phyloP scores from a whole-genome alignment of 192 early-diverging fungal species.

The Obelidium mucronatum region DNA sequence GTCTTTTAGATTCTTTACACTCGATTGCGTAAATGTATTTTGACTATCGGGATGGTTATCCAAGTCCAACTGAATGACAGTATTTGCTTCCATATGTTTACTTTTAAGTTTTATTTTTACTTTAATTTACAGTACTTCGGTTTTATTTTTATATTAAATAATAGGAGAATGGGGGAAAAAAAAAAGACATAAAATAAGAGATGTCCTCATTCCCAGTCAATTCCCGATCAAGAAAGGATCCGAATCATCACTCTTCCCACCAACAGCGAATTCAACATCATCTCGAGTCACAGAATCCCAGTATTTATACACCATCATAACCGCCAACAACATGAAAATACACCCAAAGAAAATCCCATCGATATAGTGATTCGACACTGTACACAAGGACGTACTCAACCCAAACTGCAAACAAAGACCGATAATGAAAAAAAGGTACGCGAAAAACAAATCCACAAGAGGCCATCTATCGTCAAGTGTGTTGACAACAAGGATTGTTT shows the following conservation, averaged over 20 bases:
- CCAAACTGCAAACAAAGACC: conserved; percentile 83
- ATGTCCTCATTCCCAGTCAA: neutral
- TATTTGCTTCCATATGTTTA: no score
- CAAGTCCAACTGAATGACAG: no score
- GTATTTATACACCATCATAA: conserved; percentile 98
- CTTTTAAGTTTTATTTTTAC: no score
- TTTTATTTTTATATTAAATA: no score
- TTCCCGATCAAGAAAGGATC: conserved; percentile 38
- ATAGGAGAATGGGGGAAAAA: no score
- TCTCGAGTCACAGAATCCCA: conserved; percentile 92
- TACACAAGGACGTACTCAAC: conserved; percentile 78
- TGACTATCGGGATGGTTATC: neutral
- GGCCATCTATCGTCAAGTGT: conserved; percentile 93
- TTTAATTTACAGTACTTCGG: no score
- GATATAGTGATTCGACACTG: conserved; percentile 83
- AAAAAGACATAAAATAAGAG: no score
- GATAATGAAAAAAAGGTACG: conserved; percentile 76
- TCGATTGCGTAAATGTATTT: neutral
- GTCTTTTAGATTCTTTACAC: neutral
- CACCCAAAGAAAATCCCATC: conserved; percentile 92
- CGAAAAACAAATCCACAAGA: conserved; percentile 86
- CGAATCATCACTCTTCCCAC: conserved; percentile 74
- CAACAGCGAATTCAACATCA: conserved; percentile 84
- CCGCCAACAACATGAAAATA: conserved; percentile 79
- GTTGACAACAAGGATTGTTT: conserved; percentile 87